Evolutionary conservation across 352 stramenopile genomes (phyloP).

Genomic region (Phytophthora agathidicida): DNA sequence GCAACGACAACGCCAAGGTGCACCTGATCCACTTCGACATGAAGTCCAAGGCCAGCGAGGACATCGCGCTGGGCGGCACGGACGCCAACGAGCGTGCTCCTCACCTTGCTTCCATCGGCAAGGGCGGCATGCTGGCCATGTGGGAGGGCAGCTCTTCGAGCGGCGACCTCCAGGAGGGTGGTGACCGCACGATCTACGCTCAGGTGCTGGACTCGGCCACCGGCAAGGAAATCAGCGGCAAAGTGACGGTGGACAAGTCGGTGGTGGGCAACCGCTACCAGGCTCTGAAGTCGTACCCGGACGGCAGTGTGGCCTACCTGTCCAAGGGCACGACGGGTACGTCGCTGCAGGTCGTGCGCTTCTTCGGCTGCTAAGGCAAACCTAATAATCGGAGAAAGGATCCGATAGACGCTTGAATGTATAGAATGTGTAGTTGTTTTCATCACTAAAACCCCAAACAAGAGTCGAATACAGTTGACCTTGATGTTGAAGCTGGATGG

Average conservation of each 20-base stretch:
- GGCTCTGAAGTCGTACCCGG: too few species aligned
- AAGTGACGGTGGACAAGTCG: too few species aligned
- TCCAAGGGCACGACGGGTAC: conserved; percentile 43
- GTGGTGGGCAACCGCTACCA: too few species aligned
- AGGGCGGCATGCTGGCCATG: conserved; percentile 39
- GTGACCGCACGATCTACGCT: conserved; percentile 47
- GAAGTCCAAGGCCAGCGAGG: conserved; percentile 39
- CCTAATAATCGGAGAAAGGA: conserved; percentile 8
- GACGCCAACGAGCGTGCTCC: too few species aligned
- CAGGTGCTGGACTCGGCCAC: conserved; percentile 42
- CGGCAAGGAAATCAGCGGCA: conserved; percentile 41
- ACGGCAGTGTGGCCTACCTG: conserved; percentile 53
- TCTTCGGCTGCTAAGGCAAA: too few species aligned
- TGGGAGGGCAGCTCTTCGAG: conserved; percentile 45
- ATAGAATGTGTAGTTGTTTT: conserved; percentile 13
- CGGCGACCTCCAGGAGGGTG: conserved; percentile 26
- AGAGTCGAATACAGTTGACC: background rate
- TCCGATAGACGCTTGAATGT: conserved; percentile 15
- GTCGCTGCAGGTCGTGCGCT: conserved; percentile 47
- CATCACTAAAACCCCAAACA: conserved; percentile 3
- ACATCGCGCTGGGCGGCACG: conserved; percentile 48
- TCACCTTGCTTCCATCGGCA: conserved; percentile 45
- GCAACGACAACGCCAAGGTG: conserved; percentile 43
- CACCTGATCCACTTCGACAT: conserved; percentile 59
- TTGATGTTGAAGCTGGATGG: conserved; percentile 1